Percentiles rank a stretch among this genome's conserved stretches.
Evolutionary conservation across 805 yeast genomes (phyloP).

Genomic region (Metschnikowia drakensbergensis): DNA sequence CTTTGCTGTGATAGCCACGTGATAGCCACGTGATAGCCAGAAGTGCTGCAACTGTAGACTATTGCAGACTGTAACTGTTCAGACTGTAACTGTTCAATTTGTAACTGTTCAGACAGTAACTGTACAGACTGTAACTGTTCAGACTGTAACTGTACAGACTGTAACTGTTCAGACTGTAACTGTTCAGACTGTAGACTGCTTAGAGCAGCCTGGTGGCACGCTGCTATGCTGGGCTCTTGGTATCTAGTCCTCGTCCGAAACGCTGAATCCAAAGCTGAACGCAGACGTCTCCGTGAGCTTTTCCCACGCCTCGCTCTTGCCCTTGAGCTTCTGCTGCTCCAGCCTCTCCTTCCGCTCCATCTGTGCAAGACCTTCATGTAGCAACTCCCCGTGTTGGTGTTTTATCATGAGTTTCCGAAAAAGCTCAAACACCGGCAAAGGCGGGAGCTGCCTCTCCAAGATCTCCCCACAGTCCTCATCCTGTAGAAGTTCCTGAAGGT

Average conservation of each 20-base stretch:
- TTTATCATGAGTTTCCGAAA: conserved; percentile 49
- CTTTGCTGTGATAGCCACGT: too few species aligned
- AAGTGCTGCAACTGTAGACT: too few species aligned
- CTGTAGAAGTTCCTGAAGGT: conserved; percentile 21
- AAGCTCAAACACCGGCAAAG: conserved; percentile 59
- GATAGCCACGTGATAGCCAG: too few species aligned
- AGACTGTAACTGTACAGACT: too few species aligned
- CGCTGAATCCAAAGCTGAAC: conserved; percentile 33
- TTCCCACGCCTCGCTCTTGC: conserved; percentile 54
- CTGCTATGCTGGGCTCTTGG: background rate
- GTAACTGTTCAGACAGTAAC: too few species aligned
- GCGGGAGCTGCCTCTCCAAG: conserved; percentile 26
- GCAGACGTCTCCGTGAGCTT: conserved; percentile 26
- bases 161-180: too few species aligned
- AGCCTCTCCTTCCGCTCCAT: conserved; percentile 33
- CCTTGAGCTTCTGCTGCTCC: conserved; percentile 25
- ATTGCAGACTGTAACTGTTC: too few species aligned
- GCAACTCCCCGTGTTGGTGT: conserved; percentile 33
- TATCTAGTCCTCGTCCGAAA: conserved; percentile 8
- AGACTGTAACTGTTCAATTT: too few species aligned
- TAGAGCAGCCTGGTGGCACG: too few species aligned
- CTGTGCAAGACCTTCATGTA: conserved; percentile 30
- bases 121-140: too few species aligned
- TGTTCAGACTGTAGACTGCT: too few species aligned
- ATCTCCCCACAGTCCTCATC: conserved; percentile 67